Percentiles rank a stretch among this genome's conserved stretches.
Evolutionary conservation across 768 basidiomycete species (phyloP).

Genomic region (Crepidotus variabilis): DNA sequence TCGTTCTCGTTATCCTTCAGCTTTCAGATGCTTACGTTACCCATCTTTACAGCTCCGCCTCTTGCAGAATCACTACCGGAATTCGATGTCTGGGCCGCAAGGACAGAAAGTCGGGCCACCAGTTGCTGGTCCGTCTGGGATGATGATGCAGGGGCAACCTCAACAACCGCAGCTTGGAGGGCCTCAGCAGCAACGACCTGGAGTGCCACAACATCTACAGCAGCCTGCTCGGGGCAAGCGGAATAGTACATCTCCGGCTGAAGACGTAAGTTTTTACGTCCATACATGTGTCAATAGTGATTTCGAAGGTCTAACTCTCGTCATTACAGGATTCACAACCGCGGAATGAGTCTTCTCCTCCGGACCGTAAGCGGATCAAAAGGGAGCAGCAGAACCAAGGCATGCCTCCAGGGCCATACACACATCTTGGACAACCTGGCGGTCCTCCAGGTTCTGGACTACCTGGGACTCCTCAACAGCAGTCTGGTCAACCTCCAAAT

Average conservation of each 20-base stretch:
- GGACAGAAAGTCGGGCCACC: slow-evolving; percentile 27
- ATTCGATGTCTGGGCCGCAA: neutral
- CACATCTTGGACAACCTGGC: slow-evolving; percentile 6
- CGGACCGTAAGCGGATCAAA: slow-evolving; percentile 50
- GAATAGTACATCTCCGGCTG: slow-evolving; percentile 59
- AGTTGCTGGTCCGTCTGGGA: neutral
- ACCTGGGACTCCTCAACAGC: slow-evolving; percentile 6
- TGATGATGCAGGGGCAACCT: slow-evolving; percentile 13
- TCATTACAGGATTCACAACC: slow-evolving; percentile 40
- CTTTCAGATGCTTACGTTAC: neutral
- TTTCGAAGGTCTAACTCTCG: neutral
- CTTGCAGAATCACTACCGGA: neutral
- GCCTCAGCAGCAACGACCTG: slow-evolving; percentile 18
- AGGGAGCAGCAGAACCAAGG: slow-evolving; percentile 48
- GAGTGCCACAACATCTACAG: slow-evolving; percentile 30
- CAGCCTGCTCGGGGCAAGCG: slow-evolving; percentile 39
- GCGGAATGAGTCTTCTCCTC: slow-evolving; percentile 52
- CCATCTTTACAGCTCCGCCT: neutral
- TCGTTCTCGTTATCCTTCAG: neutral
- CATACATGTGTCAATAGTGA: neutral
- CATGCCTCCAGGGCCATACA: slow-evolving; percentile 5
- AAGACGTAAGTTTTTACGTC: slow-evolving; percentile 41
- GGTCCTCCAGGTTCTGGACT: neutral
- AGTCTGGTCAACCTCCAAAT: slow-evolving; percentile 13
- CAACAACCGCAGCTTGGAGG: slow-evolving; percentile 33